These are phyloP conservation scores for Suillus hirtellus DNA, from an alignment of 768 basidiomycete genomes.

Conservation along the genomic window DNA sequence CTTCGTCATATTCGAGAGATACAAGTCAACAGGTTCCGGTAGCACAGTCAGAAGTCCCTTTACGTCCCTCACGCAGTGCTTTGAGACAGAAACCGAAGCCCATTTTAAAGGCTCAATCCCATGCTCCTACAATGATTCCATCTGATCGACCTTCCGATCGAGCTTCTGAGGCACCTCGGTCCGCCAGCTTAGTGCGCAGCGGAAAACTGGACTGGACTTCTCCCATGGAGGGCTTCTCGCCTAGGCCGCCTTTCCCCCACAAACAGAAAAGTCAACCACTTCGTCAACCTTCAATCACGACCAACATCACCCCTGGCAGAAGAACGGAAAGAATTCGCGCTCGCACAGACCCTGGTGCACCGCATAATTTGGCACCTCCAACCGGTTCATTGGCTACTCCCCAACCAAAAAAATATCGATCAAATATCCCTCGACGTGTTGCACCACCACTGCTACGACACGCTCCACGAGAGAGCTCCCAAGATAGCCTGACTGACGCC, in stretches of 20 bases:
- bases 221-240: background rate
- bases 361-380: slow-evolving; percentile 15
- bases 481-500: slow-evolving; percentile 3
- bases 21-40: background rate
- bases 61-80: background rate
- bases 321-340: slow-evolving; percentile 28
- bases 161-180: background rate
- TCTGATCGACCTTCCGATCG: background rate
- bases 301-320: background rate
- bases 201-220: background rate
- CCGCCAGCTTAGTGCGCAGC: background rate
- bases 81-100: slow-evolving; percentile 3
- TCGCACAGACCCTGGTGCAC: slow-evolving; percentile 30
- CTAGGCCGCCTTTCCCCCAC: background rate
- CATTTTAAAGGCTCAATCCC: background rate
- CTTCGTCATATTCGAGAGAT: background rate
- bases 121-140: background rate
- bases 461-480: slow-evolving; percentile 9
- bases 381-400: slow-evolving; percentile 11
- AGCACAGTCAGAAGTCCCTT: background rate
- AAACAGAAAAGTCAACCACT: slow-evolving; percentile 7
- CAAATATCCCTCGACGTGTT: slow-evolving; percentile 29
- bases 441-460: slow-evolving; percentile 18
- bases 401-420: slow-evolving; percentile 14
- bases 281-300: slow-evolving; percentile 8